Conservation (phyloP, 345 rosid species). For the Populus deltoides region DNA sequence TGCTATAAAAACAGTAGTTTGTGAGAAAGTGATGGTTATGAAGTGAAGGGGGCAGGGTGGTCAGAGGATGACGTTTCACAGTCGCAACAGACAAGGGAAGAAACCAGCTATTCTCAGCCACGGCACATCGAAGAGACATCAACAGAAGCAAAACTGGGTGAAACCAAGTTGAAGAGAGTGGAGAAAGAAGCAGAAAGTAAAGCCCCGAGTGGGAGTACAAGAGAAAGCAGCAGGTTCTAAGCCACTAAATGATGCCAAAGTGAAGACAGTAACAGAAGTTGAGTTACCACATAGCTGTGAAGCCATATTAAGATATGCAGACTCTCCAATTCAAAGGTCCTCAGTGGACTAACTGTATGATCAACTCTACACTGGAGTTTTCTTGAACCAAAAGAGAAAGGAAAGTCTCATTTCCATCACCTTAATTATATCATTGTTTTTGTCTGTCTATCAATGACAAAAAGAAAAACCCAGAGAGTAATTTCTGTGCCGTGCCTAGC, state of each 20-base stretch:
- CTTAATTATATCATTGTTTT: not conserved
- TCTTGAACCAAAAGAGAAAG: conserved; percentile 40
- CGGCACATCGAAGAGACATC: not conserved
- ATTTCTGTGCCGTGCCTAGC: not conserved
- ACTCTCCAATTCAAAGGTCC: conserved; percentile 30
- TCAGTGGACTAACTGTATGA: conserved; percentile 27
- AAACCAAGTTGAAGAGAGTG: not conserved
- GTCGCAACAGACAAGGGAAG: conserved; percentile 6
- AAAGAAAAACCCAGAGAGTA: too few relatives aligned
- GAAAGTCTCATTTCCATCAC: conserved; percentile 22
- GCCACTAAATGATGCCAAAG: not conserved
- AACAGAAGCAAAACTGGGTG: not conserved
- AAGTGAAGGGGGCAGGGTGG: conserved; percentile 25
- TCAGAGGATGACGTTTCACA: conserved; percentile 21
- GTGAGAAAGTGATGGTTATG: not conserved
- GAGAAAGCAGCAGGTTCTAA: not conserved
- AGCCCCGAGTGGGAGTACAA: not conserved
- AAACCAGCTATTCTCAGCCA: not conserved
- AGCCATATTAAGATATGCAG: conserved; percentile 46
- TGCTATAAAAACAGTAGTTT: conserved; percentile 1
- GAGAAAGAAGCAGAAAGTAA: not conserved
- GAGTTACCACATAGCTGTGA: conserved; percentile 47
- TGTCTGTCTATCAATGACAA: too few relatives aligned
- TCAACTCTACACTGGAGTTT: conserved; percentile 42
- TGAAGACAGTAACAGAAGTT: not conserved